Evolutionary conservation across 2,329 filamentous ascomycete genomes (phyloP).

Genomic region (Trichoderma atroviride): DNA sequence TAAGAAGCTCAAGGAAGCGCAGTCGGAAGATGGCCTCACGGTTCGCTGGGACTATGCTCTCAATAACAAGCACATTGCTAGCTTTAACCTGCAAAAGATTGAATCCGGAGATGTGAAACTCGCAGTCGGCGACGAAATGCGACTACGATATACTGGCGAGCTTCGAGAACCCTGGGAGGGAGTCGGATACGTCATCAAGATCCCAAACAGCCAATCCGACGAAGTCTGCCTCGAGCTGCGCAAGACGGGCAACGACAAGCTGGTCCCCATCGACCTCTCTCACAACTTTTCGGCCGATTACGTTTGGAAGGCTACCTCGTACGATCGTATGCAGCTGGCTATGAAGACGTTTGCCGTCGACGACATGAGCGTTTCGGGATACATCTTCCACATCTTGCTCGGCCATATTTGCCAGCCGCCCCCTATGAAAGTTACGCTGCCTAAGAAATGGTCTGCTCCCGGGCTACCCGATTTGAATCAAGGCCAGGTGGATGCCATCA

Average conservation of each 20-base stretch:
- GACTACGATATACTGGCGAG: slow-evolving; percentile 93
- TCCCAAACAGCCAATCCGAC: slow-evolving; percentile 98
- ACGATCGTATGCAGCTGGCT: slow-evolving; percentile 97
- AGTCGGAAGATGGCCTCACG: slow-evolving; percentile 92
- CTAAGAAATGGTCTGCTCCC: slow-evolving; percentile 95
- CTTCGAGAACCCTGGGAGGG: slow-evolving; percentile 92
- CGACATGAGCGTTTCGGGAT: slow-evolving; percentile 97
- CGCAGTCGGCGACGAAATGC: slow-evolving; percentile 98
- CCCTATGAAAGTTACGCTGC: slow-evolving; percentile 92
- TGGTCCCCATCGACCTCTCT: slow-evolving; percentile 91
- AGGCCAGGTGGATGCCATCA: slow-evolving; percentile 95
- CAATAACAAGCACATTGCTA: slow-evolving; percentile 96
- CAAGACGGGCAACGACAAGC: slow-evolving; percentile 93
- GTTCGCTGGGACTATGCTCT: slow-evolving; percentile 94
- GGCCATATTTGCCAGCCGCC: slow-evolving; percentile 93
- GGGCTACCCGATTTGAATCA: slow-evolving; percentile 92
- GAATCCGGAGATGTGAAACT: slow-evolving; percentile 97
- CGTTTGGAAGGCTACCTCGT: slow-evolving; percentile 99
- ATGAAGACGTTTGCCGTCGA: slow-evolving; percentile 99
- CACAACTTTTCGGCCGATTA: slow-evolving; percentile 99
- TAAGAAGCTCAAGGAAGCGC: slow-evolving; percentile 96
- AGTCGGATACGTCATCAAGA: slow-evolving; percentile 98
- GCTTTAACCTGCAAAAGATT: slow-evolving; percentile 93
- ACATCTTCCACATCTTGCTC: slow-evolving; percentile 95
- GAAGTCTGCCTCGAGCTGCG: slow-evolving; percentile 95